A percentile compares a stretch with the other conserved stretches of the same genome.
Conservation (phyloP, 768 basidiomycete species). For the Leccinum ochraceum region DNA sequence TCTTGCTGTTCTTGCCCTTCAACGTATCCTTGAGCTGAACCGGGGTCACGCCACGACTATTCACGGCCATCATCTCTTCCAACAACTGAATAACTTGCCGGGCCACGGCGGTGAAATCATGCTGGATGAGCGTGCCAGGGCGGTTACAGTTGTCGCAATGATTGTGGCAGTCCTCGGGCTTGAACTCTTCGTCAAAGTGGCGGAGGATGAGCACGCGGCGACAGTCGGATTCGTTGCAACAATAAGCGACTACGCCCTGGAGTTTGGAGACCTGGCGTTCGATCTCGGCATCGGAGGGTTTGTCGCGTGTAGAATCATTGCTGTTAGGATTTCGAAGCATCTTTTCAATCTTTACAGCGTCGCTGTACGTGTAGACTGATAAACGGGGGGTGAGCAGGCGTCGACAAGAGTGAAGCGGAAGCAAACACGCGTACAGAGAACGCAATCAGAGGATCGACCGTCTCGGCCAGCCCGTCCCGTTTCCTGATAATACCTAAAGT, state of each 20-base stretch:
- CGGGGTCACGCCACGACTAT: constrained; percentile 56
- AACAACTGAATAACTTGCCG: constrained; percentile 60
- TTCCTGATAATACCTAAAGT: constrained; percentile 83
- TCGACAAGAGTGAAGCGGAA: not conserved
- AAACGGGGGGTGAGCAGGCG: not conserved
- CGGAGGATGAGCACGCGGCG: constrained; percentile 83
- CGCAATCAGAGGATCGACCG: constrained; percentile 77
- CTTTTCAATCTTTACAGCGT: constrained; percentile 53
- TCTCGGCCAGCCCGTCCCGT: constrained; percentile 97
- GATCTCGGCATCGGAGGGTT: constrained; percentile 49
- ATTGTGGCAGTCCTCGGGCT: constrained; percentile 58
- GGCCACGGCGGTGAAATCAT: constrained; percentile 66
- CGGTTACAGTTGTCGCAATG: constrained; percentile 85
- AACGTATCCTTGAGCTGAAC: constrained; percentile 61
- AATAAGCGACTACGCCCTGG: constrained; percentile 74
- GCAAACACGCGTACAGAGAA: constrained; percentile 66
- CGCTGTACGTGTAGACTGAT: constrained; percentile 65
- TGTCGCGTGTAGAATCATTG: constrained; percentile 34
- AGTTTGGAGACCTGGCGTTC: constrained; percentile 73
- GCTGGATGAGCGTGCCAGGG: constrained; percentile 41
- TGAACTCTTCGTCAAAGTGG: constrained; percentile 87
- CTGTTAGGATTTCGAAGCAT: constrained; percentile 62
- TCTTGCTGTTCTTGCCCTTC: constrained; percentile 55
- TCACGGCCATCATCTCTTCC: constrained; percentile 41
- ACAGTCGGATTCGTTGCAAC: constrained; percentile 79